These are phyloP conservation scores for Conoideocrella luteorostrata DNA, from an alignment of 2,329 filamentous ascomycete species.

Conservation along the genomic window DNA sequence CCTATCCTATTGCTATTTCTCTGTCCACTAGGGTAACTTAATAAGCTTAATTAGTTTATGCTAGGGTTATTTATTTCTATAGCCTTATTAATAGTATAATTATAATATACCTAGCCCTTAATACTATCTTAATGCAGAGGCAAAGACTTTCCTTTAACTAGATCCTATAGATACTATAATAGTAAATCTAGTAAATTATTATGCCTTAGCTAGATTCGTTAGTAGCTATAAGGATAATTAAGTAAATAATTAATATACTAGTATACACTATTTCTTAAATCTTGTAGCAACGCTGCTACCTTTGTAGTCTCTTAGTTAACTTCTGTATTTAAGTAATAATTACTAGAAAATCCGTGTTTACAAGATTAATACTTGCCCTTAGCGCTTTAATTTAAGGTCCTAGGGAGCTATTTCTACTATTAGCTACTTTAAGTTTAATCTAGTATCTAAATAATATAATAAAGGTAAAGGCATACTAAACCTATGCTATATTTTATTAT, in stretches of 20 bases:
- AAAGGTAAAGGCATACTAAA: constrained; percentile 1
- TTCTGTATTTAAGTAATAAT: background rate
- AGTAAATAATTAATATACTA: background rate
- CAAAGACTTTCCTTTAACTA: no score
- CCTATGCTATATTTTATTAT: background rate
- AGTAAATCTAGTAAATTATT: constrained; percentile 1
- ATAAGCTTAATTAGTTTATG: no score
- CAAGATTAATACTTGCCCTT: background rate
- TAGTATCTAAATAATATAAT: background rate
- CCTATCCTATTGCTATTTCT: no score
- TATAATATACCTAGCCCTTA: no score
- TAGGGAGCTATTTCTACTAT: background rate
- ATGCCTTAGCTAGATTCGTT: background rate
- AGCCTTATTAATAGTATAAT: no score
- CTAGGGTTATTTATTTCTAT: no score
- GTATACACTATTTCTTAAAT: background rate
- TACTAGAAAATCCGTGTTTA: background rate
- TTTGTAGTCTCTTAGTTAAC: background rate
- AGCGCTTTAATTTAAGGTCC: constrained; percentile 2
- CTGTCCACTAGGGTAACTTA: no score
- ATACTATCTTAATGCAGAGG: no score
- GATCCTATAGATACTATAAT: constrained; percentile 1
- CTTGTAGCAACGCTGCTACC: constrained; percentile 1
- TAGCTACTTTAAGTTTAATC: background rate
- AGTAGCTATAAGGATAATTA: background rate